phyloP scores from a whole-genome alignment of 441 rosid species.

The Pelargonium myrrhifolium region DNA sequence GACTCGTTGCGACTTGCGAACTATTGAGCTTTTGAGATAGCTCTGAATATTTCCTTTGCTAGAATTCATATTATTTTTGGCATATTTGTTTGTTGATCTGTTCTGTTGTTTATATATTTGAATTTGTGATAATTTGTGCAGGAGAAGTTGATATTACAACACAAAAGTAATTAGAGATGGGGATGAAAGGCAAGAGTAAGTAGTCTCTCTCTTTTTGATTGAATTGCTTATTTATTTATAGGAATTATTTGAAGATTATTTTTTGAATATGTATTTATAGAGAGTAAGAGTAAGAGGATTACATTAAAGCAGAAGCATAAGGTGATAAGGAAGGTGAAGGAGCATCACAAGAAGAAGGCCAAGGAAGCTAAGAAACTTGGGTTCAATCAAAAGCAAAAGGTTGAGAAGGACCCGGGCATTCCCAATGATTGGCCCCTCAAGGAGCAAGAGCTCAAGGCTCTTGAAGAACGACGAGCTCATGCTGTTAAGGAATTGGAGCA shows the following conservation, averaged over 20 bases:
- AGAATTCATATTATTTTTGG: no score
- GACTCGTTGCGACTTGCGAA: no score
- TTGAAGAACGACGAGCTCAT: constrained; percentile 82
- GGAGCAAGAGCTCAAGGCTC: constrained; percentile 93
- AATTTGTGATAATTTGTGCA: not conserved
- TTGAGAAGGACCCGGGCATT: constrained; percentile 92
- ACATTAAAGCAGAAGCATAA: constrained; percentile 79
- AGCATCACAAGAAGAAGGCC: constrained; percentile 90
- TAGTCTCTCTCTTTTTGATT: no score
- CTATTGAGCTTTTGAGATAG: no score
- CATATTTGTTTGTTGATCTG: no score
- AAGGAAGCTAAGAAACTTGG: constrained; percentile 85
- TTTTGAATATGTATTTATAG: constrained; percentile 24
- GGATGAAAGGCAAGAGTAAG: no score
- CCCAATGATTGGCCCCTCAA: constrained; percentile 98
- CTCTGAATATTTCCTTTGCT: no score
- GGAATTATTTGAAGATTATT: no score
- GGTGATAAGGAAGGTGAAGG: constrained; percentile 78
- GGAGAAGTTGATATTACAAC: not conserved
- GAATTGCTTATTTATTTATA: no score
- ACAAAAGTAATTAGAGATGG: no score
- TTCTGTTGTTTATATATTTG: not conserved
- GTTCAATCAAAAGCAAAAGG: constrained; percentile 40
- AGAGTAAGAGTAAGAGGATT: constrained; percentile 91
- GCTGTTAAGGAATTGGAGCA: constrained; percentile 78